Percentiles rank a stretch among this genome's conserved stretches.
Conservation (phyloP, 139 green algal genomes). For the Haematococcus lacustris region DNA sequence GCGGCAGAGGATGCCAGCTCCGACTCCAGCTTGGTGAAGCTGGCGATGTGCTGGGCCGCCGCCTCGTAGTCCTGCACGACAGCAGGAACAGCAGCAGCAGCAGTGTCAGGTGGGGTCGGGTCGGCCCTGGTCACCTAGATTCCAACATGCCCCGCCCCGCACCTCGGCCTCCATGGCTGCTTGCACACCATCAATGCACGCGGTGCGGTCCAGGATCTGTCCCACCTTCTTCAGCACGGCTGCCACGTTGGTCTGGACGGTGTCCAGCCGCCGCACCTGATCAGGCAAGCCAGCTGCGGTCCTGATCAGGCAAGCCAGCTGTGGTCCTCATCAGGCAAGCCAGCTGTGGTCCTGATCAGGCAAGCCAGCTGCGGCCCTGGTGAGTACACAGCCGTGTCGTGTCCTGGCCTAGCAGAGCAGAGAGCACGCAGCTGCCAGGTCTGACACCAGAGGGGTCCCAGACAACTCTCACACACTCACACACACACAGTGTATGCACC, state of each 20-base stretch:
- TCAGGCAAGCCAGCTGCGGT: not conserved
- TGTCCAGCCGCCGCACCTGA: slow-evolving; percentile 61
- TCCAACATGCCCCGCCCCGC: not conserved
- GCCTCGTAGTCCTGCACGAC: slow-evolving; percentile 73
- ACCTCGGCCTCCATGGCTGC: slow-evolving; percentile 39
- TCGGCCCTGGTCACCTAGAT: too few relatives aligned
- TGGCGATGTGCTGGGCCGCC: slow-evolving; percentile 67
- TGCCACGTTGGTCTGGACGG: slow-evolving; percentile 59
- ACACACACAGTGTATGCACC: not conserved
- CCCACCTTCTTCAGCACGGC: slow-evolving; percentile 38
- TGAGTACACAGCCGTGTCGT: too few relatives aligned
- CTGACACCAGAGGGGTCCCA: not conserved
- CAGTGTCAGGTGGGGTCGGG: not conserved
- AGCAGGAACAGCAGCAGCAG: not conserved
- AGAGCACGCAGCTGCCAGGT: too few relatives aligned
- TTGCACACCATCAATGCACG: slow-evolving; percentile 68
- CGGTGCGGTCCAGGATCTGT: slow-evolving; percentile 69
- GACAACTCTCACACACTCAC: not conserved
- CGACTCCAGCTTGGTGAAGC: slow-evolving; percentile 71
- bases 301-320: too few relatives aligned
- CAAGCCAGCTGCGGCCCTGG: too few relatives aligned
- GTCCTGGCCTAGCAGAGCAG: too few relatives aligned
- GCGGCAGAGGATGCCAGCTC: slow-evolving; percentile 16
- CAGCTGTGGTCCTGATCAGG: not conserved
- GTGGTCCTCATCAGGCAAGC: too few relatives aligned